Evolutionary conservation across 257 asterid genomes (phyloP), one percentile per base, ranked within the genome.

Genomic region (Paraleonurus japonicus): DNA sequence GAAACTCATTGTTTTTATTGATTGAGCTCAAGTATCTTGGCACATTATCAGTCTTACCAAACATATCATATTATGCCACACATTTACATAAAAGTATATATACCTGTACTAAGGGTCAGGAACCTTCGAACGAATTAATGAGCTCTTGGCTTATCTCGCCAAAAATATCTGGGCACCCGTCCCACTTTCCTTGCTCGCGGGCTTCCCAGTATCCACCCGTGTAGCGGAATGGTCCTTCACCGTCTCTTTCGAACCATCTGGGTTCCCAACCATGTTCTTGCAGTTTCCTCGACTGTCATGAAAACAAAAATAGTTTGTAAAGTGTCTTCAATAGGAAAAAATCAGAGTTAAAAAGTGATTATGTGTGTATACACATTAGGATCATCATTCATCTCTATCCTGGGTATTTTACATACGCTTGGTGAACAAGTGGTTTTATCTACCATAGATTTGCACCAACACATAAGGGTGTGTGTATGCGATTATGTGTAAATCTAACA

Each of bases 231-330:
- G 94, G 78, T 65, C 95, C 95, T 43, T 81, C 94, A 6, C 87
- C 77, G 1, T 85, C 86, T 71, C 84, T 84, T 53, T 77, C 20
- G 75, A 93, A 93, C 98, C 98, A 93, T 74, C 88, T 82, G 0
- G 98, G 96, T 64, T 80, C 89, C 98, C 98, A 93, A 30, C 98
- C 98, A 59, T 84, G 79, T 80, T 90, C 97, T 89, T 93, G 98
- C 78, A 90, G 64, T 81, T 93, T 90, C 78, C 96, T 87, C 1
- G 98, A 87, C 98, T 93, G 92, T 45, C 33, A 24, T 55, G 41
- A 28, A 32, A 8, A 50, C 7, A 30, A 19, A 4, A 27, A 41
- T 17, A 53, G 73, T 50, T 27, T 17, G 53, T 13, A 57, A 19
- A 4, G 28, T 20, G 54, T 65, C 16, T 2, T 1, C 8, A 17